Evolutionary conservation across 495 filamentous ascomycete species (phyloP), one percentile per base, ranked within the genome.

Genomic region (Aspergillus biplanus): DNA sequence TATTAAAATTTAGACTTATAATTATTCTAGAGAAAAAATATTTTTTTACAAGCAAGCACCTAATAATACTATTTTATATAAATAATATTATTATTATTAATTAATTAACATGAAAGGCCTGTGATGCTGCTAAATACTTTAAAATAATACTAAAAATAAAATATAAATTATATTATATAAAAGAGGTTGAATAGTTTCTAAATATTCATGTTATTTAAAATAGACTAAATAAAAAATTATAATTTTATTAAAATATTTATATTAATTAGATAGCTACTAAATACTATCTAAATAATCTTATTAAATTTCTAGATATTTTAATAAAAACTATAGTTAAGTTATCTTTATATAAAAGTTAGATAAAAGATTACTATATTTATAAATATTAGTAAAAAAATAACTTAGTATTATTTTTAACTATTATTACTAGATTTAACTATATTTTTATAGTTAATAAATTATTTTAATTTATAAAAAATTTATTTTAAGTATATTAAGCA

Each of bases 61-160:
- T 53, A 5, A 53, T 56, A 12, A 37, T 56, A 2, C 16, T 56
- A 33, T 31, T 56, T n/a, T 56, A 56, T 56, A 6, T 56, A 6
- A 15, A 56, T 56, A 5, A 56, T 37, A 56, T 56, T 37, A 35
- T 56, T 56, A 56, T 56, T 56, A 16, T 35, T 11, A 56, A 56
- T 18, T 2, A 7, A 2, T n/a, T n/a, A 2, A 56, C 52, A 13
- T 5, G 31, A 6, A 5, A 35, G 12, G 31, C 32, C 18, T 1
- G 52, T 5, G 15, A 37, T 1, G 16, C 52, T 8, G 15, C 52
- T 7, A 35, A 35, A 39, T 37, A 3, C 32, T 56, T 56, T 11
- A 56, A 35, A 37, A n/a, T 34, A 12, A 9, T 2, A 1, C 32
- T 56, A 0, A 31, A 27, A n/a, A 16, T 1, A 1, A n/a, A 18